phyloP scores from a whole-genome alignment of 2,329 filamentous ascomycete genomes.

The Celoporthe dispersa region DNA sequence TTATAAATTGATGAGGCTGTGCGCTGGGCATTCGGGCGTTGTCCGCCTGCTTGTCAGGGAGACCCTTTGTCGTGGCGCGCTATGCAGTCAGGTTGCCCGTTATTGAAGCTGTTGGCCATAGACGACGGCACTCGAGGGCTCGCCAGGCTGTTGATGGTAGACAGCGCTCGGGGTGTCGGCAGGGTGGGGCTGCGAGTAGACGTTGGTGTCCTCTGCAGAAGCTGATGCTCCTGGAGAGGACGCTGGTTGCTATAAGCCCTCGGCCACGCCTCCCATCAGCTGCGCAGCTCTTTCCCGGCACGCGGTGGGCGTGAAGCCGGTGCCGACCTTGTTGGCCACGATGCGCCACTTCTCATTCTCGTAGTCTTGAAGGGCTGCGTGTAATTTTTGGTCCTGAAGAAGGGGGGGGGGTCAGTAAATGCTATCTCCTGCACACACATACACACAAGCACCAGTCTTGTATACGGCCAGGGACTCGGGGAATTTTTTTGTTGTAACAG shows the following conservation, averaged over 20 bases:
- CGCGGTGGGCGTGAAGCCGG: conserved; percentile 83
- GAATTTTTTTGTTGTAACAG: no score
- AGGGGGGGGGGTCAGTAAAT: not conserved
- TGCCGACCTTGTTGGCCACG: conserved; percentile 87
- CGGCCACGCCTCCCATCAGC: conserved; percentile 48
- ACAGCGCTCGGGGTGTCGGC: conserved; percentile 32
- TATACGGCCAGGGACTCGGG: no score
- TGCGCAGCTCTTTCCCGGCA: conserved; percentile 81
- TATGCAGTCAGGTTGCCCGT: conserved; percentile 17
- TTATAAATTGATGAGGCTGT: not conserved
- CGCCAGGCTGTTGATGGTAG: conserved; percentile 24
- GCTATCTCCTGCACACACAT: no score
- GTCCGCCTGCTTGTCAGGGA: not conserved
- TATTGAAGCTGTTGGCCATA: conserved; percentile 45
- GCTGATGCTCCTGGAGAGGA: conserved; percentile 54
- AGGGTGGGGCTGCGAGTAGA: conserved; percentile 41
- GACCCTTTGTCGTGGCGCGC: not conserved
- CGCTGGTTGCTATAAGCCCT: conserved; percentile 59
- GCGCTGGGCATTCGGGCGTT: not conserved
- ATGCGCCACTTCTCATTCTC: conserved; percentile 94
- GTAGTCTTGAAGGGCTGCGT: conserved; percentile 78
- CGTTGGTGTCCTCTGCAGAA: conserved; percentile 52
- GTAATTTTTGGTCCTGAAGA: conserved; percentile 74
- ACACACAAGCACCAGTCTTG: no score
- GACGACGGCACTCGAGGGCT: conserved; percentile 37